Evolutionary conservation across 345 rosid genomes (phyloP), one percentile per base, ranked within the genome.

Genomic region (Bretschneidera sinensis): DNA sequence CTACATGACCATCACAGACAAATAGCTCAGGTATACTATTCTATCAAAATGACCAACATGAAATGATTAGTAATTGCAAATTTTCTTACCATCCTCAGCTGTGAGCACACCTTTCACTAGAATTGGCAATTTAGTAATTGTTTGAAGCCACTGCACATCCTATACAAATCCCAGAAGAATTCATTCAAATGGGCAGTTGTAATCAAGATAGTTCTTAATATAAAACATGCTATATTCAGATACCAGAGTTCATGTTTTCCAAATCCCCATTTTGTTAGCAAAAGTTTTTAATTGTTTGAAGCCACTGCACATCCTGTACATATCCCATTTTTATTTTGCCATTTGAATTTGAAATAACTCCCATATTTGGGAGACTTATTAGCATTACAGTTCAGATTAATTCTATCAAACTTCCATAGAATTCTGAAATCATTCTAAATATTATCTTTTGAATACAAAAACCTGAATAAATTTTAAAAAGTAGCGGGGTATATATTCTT

Each of bases 91-190:
- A 67, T 90, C 97, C 78, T 90, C 97, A 35, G 89, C 90, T 22
- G 95, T 85, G 28, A 90, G 80, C 0, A 90, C 90, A 71, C 97
- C 97, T 79, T 90, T 90, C 66, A 90, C 87, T 33, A 90, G 85
- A 74, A 90, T 87, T 7, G 97, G 97, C 79, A 90, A 28, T 43
- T 72, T 80, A 64, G 97, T 90, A 50, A 90, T 87, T 22, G 95
- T 81, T 58, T 84, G 94, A 63, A 89, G 89, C 97, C 97, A 89
- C 75, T 89, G 73, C 48, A 89, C 78, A 23, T 89, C 97, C 94
- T 89, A 71, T 59, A 48, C 28, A 64, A 60, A 34, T 11, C 58
- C 16, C 22, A 34, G 9, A 55, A 43, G 51, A 33, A 31, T 21
- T 25, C 47, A 55, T n/a, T 17, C n/a, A 61, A 13, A 5, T 2